These are phyloP conservation scores for Pseudofabraea citricarpa DNA, from an alignment of 2,329 filamentous ascomycete genomes.

Conservation along the genomic window DNA sequence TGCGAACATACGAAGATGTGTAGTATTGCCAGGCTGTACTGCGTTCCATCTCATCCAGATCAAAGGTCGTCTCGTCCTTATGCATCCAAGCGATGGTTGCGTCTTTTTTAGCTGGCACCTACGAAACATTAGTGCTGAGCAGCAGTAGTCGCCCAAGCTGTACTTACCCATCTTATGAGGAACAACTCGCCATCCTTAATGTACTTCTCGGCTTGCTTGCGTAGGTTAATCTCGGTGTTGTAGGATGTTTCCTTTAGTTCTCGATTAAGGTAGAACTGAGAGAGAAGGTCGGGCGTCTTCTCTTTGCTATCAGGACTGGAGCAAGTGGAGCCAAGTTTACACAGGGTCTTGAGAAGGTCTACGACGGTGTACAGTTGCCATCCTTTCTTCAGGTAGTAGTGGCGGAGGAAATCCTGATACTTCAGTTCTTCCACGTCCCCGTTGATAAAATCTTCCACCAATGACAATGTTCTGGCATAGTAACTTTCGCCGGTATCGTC, in stretches of 20 bases:
- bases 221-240: slow-evolving; percentile 81
- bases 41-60: slow-evolving; percentile 81
- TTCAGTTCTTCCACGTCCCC: slow-evolving; percentile 76
- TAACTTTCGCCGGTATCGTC: slow-evolving; percentile 59
- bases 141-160: no score
- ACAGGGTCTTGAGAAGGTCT: slow-evolving; percentile 77
- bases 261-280: slow-evolving; percentile 78
- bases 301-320: slow-evolving; percentile 85
- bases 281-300: slow-evolving; percentile 85
- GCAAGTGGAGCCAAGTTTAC: slow-evolving; percentile 76
- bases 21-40: slow-evolving; percentile 91
- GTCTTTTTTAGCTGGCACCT: slow-evolving; percentile 64
- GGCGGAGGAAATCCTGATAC: slow-evolving; percentile 85
- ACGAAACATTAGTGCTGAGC: no score
- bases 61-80: slow-evolving; percentile 71
- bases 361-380: slow-evolving; percentile 94
- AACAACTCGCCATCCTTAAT: slow-evolving; percentile 92
- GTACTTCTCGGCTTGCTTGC: slow-evolving; percentile 88
- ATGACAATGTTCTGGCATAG: slow-evolving; percentile 78
- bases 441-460: slow-evolving; percentile 82
- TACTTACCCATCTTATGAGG: slow-evolving; percentile 82
- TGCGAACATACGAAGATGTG: slow-evolving; percentile 82
- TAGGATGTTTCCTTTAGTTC: slow-evolving; percentile 82
- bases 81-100: slow-evolving; percentile 69
- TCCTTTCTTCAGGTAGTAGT: slow-evolving; percentile 85